Evolutionary conservation across 1,284 basidiomycete species (phyloP).

Genomic region (Irpex sp.): DNA sequence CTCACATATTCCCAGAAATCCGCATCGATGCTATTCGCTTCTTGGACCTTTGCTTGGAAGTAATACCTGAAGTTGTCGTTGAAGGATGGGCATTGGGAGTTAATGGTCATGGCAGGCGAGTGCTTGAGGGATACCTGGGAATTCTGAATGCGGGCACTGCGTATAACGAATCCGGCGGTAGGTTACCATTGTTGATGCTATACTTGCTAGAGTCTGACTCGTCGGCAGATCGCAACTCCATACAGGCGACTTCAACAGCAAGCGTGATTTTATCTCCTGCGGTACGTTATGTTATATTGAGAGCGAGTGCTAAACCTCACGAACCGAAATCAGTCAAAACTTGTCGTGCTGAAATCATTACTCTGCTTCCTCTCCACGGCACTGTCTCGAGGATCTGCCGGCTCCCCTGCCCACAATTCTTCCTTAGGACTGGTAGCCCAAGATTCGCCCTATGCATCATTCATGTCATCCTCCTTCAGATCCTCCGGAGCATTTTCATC

Average conservation of each 20-base stretch:
- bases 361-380: conserved; percentile 22
- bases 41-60: conserved; percentile 75
- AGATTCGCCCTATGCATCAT: neutral
- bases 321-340: conserved; percentile 43
- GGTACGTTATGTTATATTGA: conserved; percentile 36
- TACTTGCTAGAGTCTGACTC: neutral
- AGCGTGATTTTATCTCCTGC: conserved; percentile 61
- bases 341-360: conserved; percentile 27
- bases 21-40: conserved; percentile 87
- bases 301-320: neutral
- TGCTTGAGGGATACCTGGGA: conserved; percentile 74
- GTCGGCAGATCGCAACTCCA: conserved; percentile 31
- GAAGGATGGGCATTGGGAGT: conserved; percentile 59
- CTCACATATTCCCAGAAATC: conserved; percentile 93
- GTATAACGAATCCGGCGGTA: conserved; percentile 57
- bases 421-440: neutral
- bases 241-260: conserved; percentile 56
- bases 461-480: conserved; percentile 8
- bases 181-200: neutral
- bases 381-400: conserved; percentile 8
- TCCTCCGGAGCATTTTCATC: neutral
- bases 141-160: conserved; percentile 65
- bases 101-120: conserved; percentile 52
- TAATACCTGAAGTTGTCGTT: conserved; percentile 67
- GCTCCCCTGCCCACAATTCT: neutral